Evolutionary conservation across 1,139 yeast species (phyloP).

Genomic region (Pichia sp.): DNA sequence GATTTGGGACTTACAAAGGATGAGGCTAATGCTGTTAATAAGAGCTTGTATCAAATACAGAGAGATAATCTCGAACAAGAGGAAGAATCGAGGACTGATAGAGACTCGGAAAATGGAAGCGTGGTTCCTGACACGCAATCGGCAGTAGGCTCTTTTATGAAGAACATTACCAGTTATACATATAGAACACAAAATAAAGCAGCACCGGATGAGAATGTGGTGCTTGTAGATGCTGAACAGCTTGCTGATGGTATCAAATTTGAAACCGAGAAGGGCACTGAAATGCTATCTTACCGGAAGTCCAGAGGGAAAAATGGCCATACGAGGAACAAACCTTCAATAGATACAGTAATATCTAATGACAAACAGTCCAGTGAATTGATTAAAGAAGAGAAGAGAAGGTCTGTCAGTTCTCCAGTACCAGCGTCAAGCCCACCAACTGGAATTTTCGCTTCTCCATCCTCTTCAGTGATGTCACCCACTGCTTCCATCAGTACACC

Average conservation of each 20-base stretch:
- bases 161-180: background rate
- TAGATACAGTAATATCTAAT: too few relatives aligned
- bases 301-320: slow-evolving; percentile 18
- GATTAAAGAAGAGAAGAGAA: slow-evolving; percentile 3
- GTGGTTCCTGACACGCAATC: background rate
- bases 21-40: background rate
- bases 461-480: slow-evolving; percentile 11
- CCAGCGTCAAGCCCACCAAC: background rate
- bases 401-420: slow-evolving; percentile 14
- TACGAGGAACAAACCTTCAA: background rate
- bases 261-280: slow-evolving; percentile 22
- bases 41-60: background rate
- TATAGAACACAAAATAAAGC: background rate
- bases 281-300: slow-evolving; percentile 42
- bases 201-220: background rate
- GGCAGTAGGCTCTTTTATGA: background rate
- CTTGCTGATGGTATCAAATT: slow-evolving; percentile 9
- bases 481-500: slow-evolving; percentile 17
- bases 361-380: too few relatives aligned
- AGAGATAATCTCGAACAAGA: background rate
- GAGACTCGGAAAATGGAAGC: background rate
- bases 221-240: too few relatives aligned
- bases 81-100: too few relatives aligned
- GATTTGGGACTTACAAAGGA: background rate
- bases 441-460: slow-evolving; percentile 11